These are phyloP conservation scores for Diplodia corticola DNA, from an alignment of 2,329 filamentous ascomycete genomes.

Conservation along the genomic window DNA sequence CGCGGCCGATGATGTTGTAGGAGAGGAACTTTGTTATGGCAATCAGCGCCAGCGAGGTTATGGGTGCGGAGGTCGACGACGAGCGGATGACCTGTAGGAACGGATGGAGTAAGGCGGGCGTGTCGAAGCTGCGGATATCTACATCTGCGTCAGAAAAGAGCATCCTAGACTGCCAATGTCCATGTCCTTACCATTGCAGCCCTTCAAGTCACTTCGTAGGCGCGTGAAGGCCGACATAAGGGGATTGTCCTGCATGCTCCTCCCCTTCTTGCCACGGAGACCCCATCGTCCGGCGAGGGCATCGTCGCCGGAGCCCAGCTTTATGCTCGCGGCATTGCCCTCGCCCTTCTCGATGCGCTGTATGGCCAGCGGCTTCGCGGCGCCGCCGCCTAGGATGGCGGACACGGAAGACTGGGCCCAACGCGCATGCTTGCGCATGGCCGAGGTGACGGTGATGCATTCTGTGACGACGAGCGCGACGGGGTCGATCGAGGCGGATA, in stretches of 20 bases:
- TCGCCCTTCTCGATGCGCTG: conserved; percentile 38
- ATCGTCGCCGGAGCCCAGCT: conserved; percentile 46
- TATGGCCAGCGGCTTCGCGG: conserved; percentile 46
- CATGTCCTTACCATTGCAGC: conserved; percentile 67
- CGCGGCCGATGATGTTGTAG: conserved; percentile 83
- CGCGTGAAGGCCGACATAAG: conserved; percentile 93
- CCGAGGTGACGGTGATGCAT: conserved; percentile 97
- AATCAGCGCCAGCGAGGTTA: conserved; percentile 90
- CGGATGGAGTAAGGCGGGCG: conserved; percentile 82
- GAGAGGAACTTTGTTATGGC: conserved; percentile 96
- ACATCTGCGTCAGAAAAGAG: conserved; percentile 30
- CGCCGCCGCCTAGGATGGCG: conserved; percentile 81
- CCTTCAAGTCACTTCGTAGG: conserved; percentile 81
- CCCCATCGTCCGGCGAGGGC: conserved; percentile 85
- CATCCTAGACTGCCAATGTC: not conserved
- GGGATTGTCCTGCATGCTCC: conserved; percentile 96
- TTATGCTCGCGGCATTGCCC: conserved; percentile 36
- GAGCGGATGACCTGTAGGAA: conserved; percentile 97
- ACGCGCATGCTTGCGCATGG: conserved; percentile 95
- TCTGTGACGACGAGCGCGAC: conserved; percentile 94
- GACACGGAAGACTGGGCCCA: conserved; percentile 96
- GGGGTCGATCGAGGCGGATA: conserved; percentile 84
- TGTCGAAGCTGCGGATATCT: conserved; percentile 89
- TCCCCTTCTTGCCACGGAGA: conserved; percentile 88
- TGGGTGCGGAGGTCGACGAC: conserved; percentile 92